Evolutionary conservation across 1,284 basidiomycete species (phyloP), one percentile per base, ranked within the genome.

Genomic region (Ganoderma multipileum): DNA sequence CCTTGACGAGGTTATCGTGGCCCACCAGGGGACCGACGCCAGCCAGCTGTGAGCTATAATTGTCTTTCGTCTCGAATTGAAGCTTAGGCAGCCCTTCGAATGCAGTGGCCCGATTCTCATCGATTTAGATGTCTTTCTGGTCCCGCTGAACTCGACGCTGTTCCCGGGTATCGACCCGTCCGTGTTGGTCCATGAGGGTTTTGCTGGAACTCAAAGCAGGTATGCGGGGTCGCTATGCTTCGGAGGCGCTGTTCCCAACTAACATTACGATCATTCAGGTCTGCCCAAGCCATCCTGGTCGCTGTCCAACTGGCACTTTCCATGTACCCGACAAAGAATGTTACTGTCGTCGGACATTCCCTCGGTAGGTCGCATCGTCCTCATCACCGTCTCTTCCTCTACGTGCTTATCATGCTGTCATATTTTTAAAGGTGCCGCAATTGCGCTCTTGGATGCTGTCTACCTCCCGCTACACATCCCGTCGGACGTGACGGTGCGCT

Each of bases 161-260:
- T 91, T 91, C 79, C 88, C 88, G 14, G 85, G 85, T 0, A 64
- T 89, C 42, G 73, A 80, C 33, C 76, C 79, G 0, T 69, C 73
- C 7, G 81, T 90, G 28, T 50, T 81, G 68, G 86, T 85, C 0
- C 89, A 91, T 74, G 76, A 74, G 23, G 88, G 89, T 9, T 91
- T 90, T 76, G 77, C 71, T 2, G 74, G 81, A 12, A 81, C 82
- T 18, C 89, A 90, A 33, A 81, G 84, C 8, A 76, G 78, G 88
- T 88, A 71, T 54, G 82, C 30, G 18, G 28, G 18, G 12, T n/a
- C 47, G 14, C 18, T 28, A 26, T 6, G 14, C 33, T 23, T 54
- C 9, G 4, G 3, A 38, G 58, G 30, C 16, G 20, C 6, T 3
- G 41, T 36, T 50, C 14, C 30, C 23, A 44, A 11, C 6, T 38